A percentile compares a stretch with the other conserved stretches of the same genome.
Evolutionary conservation across 2,329 filamentous ascomycete genomes (phyloP).

Genomic region (Penicillium glabrum): DNA sequence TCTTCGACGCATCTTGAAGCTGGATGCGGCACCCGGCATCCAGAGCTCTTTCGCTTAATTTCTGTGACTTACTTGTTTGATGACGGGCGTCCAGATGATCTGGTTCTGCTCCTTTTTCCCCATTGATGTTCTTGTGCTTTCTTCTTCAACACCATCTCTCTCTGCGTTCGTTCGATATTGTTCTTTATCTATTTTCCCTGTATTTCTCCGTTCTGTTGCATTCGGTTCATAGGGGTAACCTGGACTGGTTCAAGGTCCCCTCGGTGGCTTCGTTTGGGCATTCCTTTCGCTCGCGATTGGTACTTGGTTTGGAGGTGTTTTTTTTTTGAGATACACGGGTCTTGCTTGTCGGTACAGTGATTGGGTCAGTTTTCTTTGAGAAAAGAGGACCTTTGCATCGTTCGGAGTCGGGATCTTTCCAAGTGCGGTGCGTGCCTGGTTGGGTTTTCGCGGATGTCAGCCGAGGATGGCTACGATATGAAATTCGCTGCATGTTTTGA

Average conservation of each 20-base stretch:
- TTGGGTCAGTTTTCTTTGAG: not conserved
- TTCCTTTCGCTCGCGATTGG: conserved; percentile 12
- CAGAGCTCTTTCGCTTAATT: conserved; percentile 30
- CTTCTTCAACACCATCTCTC: not conserved
- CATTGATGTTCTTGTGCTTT: not conserved
- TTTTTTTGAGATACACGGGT: conserved; percentile 16
- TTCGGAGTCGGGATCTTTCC: conserved; percentile 24
- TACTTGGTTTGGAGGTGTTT: conserved; percentile 18
- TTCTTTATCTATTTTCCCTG: not conserved
- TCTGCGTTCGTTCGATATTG: conserved; percentile 1
- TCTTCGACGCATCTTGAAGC: conserved; percentile 48
- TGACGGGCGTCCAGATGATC: not conserved
- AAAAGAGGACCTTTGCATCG: conserved; percentile 13
- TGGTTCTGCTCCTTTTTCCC: conserved; percentile 1
- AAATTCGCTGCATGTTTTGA: conserved; percentile 4
- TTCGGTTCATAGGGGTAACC: conserved; percentile 16
- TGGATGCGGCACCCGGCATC: conserved; percentile 35
- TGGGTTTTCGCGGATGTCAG: conserved; percentile 7
- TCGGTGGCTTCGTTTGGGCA: conserved; percentile 15
- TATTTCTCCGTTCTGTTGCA: conserved; percentile 16
- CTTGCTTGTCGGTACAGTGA: conserved; percentile 19
- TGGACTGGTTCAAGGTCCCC: conserved; percentile 21
- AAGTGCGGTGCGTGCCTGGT: conserved; percentile 11
- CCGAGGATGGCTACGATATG: conserved; percentile 14
- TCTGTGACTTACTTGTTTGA: not conserved